A percentile compares a stretch with the other conserved stretches of the same genome.
phyloP scores from a whole-genome alignment of 805 yeast species.

The Saturnispora hagleri region DNA sequence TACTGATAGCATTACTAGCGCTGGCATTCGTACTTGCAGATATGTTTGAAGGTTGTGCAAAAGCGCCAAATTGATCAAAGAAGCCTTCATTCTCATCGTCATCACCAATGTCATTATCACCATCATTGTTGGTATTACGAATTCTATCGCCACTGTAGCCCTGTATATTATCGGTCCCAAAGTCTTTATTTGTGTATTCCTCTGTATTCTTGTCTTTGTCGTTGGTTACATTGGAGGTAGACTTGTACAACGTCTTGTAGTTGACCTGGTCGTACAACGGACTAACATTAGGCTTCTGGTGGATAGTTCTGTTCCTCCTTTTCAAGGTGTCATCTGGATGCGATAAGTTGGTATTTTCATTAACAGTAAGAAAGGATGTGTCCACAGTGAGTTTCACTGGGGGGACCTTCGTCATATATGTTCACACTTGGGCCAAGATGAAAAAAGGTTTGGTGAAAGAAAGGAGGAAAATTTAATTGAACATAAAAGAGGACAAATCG shows the following conservation, averaged over 20 bases:
- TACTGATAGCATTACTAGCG: background rate
- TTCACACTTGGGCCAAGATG: background rate
- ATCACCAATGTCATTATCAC: background rate
- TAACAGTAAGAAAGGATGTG: background rate
- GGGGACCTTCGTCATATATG: slow-evolving; percentile 1
- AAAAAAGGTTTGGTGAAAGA: background rate
- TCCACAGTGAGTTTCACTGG: slow-evolving; percentile 6
- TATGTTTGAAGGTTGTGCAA: slow-evolving; percentile 5
- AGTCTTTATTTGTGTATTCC: background rate
- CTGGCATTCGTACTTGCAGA: background rate
- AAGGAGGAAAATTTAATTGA: background rate
- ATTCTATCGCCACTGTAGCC: background rate
- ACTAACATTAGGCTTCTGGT: slow-evolving; percentile 4
- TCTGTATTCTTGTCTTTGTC: background rate
- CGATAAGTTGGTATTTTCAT: background rate
- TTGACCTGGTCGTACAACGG: slow-evolving; percentile 14
- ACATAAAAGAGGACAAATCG: background rate
- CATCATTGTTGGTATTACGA: too few species aligned
- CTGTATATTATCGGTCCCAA: background rate
- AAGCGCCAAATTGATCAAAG: slow-evolving; percentile 11
- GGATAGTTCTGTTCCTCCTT: background rate
- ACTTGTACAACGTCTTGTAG: slow-evolving; percentile 5
- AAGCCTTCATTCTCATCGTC: slow-evolving; percentile 9
- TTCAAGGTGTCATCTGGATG: background rate
- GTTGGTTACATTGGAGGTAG: background rate